Evolutionary conservation across 2,329 filamentous ascomycete genomes (phyloP), one percentile per base, ranked within the genome.

Genomic region (Dactylella cylindrospora): DNA sequence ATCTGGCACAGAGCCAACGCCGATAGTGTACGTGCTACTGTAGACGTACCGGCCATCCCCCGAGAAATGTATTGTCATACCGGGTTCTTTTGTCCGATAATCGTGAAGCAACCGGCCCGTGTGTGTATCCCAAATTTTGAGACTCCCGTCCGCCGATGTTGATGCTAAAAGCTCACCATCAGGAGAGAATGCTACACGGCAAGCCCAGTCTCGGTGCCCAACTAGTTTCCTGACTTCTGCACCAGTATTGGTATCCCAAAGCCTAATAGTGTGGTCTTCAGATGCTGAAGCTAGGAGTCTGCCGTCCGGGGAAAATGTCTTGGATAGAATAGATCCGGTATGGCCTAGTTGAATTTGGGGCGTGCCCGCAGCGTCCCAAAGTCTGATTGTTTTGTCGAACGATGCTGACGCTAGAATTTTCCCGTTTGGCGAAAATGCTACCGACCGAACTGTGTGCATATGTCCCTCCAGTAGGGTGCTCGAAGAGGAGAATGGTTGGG

Each of bases 71-170:
- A n/a, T n/a, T n/a, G n/a, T n/a, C n/a, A n/a, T n/a, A n/a, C n/a
- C n/a, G n/a, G n/a, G n/a, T n/a, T n/a, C n/a, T n/a, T n/a, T n/a
- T n/a, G n/a, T n/a, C n/a, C n/a, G n/a, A n/a, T n/a, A n/a, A n/a
- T n/a, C n/a, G n/a, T n/a, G n/a, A n/a, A n/a, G n/a, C n/a, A n/a
- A n/a, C n/a, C n/a, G n/a, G n/a, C 26, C 28, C 28, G 44, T 49
- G 15, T 3, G 10, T 6, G 31, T 13, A 22, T 49, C 32, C 83
- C 83, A 86, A 26, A 84, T 72, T 66, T 81, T 76, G n/a, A 86
- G 80, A 1, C 81, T 82, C 73, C 94, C 96, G 73, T 97, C 93
- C 71, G 90, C 90, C 5, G 93, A 91, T 50, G 90, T 91, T 7
- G 66, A 69, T 26, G 44, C 44, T 9, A 97, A 90, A 68, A 84